These are phyloP conservation scores for Halophytophthora polymorphica DNA, from an alignment of 352 stramenopile species.

Conservation along the genomic window DNA sequence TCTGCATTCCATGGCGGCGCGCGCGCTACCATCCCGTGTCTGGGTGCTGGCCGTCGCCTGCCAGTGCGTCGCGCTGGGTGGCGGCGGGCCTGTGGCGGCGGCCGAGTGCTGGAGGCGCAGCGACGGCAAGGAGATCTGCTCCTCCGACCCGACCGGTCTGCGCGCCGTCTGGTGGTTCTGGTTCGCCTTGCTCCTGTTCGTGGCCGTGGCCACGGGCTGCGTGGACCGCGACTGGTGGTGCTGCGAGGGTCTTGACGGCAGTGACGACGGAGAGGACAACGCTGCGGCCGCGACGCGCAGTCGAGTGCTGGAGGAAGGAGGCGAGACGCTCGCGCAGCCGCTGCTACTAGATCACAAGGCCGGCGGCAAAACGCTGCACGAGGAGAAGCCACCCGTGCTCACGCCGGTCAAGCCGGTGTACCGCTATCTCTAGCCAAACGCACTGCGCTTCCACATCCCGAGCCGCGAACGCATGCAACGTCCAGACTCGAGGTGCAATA, in stretches of 20 bases:
- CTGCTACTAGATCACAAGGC: constrained; percentile 12
- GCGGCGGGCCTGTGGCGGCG: constrained; percentile 8
- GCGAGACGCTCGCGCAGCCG: constrained; percentile 18
- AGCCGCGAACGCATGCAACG: constrained; percentile 1
- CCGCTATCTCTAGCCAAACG: constrained; percentile 35
- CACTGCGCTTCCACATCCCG: constrained; percentile 11
- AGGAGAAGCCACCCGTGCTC: constrained; percentile 7
- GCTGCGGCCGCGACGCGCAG: constrained; percentile 8
- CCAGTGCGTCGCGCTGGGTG: constrained; percentile 10
- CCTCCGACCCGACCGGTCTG: constrained; percentile 40
- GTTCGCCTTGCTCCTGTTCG: constrained; percentile 51
- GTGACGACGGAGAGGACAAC: constrained; percentile 7
- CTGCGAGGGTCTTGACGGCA: constrained; percentile 1
- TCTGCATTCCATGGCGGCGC: background rate
- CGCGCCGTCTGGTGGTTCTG: constrained; percentile 67
- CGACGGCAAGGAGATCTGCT: constrained; percentile 58
- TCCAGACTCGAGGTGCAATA: background rate
- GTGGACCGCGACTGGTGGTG: constrained; percentile 29
- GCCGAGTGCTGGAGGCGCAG: constrained; percentile 60
- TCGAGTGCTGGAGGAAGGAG: constrained; percentile 6
- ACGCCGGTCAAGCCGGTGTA: constrained; percentile 37
- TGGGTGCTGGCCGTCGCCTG: constrained; percentile 1
- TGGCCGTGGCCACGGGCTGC: constrained; percentile 28
- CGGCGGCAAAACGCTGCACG: constrained; percentile 5
- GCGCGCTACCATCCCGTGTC: background rate